Percentiles rank a stretch among this genome's conserved stretches.
phyloP scores from a whole-genome alignment of 129 eudicot species.

The Flaveria linearis region DNA sequence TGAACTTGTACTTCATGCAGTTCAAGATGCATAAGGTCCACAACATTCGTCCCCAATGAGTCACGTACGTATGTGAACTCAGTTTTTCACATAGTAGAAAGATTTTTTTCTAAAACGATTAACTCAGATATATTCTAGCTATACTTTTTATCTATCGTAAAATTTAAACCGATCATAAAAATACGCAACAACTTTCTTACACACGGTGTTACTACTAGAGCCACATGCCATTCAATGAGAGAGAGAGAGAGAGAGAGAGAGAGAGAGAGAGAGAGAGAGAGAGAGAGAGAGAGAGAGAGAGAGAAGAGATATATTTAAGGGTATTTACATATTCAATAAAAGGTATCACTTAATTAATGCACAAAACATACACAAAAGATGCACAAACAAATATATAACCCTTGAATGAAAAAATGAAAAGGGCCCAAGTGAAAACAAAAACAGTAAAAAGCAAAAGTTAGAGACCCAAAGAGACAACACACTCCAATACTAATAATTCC shows the following conservation, averaged over 20 bases:
- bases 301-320: not conserved
- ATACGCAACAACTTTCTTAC: no score
- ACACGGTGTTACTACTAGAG: no score
- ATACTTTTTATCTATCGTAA: no score
- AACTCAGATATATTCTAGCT: no score
- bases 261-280: not conserved
- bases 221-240: no score
- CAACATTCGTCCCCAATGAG: conserved; percentile 15
- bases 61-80: not conserved
- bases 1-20: conserved; percentile 3
- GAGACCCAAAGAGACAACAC: conserved; percentile 13
- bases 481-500: conserved; percentile 23
- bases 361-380: conserved; percentile 19
- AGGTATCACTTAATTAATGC: conserved; percentile 14
- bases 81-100: not conserved
- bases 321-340: conserved; percentile 27
- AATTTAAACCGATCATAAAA: no score
- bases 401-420: conserved; percentile 22
- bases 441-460: conserved; percentile 17
- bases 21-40: not conserved
- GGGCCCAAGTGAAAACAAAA: conserved; percentile 22
- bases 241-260: not conserved
- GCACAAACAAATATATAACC: conserved; percentile 26
- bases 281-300: not conserved
- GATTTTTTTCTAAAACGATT: no score